Evolutionary conservation across 306 rosid genomes (phyloP).

Genomic region (Boehmeria nivea): DNA sequence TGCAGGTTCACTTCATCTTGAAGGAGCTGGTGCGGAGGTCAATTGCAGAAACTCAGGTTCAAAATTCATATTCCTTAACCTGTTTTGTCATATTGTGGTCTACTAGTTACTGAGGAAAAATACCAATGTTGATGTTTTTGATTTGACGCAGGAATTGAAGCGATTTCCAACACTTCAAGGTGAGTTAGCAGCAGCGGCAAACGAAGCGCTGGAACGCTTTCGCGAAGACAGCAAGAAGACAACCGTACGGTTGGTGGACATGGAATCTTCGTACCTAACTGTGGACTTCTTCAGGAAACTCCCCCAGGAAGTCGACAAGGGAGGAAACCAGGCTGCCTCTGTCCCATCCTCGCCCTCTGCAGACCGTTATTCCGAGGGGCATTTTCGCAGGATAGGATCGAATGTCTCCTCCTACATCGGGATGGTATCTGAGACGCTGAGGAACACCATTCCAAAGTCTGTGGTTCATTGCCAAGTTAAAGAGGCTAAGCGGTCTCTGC

Average conservation of each 20-base stretch:
- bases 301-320: conserved; percentile 36
- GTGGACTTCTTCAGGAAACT: conserved; percentile 46
- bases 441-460: conserved; percentile 43
- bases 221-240: conserved; percentile 47
- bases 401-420: conserved; percentile 37
- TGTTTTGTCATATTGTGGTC: too few relatives aligned
- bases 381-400: conserved; percentile 37
- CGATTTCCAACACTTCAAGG: conserved; percentile 44
- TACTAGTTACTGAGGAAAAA: too few relatives aligned
- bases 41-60: conserved; percentile 44
- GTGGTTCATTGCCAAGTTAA: conserved; percentile 53
- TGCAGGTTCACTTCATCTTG: conserved; percentile 46
- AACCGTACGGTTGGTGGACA: conserved; percentile 40
- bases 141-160: conserved; percentile 44
- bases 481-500: conserved; percentile 48
- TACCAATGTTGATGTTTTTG: conserved; percentile 4
- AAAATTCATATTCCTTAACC: neutral
- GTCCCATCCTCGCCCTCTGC: conserved; percentile 13
- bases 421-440: conserved; percentile 46
- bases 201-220: conserved; percentile 45
- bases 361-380: conserved; percentile 35
- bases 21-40: conserved; percentile 47
- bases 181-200: conserved; percentile 37
- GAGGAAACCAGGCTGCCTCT: conserved; percentile 14
- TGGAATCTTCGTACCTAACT: conserved; percentile 46